These are phyloP conservation scores for Begonia loranthoides DNA, from an alignment of 306 rosid genomes.

Conservation along the genomic window DNA sequence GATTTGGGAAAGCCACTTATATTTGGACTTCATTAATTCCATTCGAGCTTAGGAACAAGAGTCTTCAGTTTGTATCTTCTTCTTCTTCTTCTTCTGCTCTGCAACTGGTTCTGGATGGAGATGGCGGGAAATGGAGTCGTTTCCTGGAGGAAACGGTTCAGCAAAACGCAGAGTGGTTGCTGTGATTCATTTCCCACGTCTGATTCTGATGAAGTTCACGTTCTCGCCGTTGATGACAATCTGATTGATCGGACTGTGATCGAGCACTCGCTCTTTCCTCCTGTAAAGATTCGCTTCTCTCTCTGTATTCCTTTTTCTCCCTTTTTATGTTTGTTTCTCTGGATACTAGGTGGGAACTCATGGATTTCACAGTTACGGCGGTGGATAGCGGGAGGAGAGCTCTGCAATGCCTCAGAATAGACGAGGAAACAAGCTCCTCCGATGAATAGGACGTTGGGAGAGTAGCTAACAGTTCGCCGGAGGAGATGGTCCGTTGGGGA, in stretches of 20 bases:
- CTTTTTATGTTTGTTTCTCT: not conserved
- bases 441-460: slow-evolving; percentile 51
- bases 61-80: no score
- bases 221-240: slow-evolving; percentile 93
- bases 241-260: slow-evolving; percentile 85
- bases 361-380: slow-evolving; percentile 47
- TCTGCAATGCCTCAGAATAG: slow-evolving; percentile 67
- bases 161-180: slow-evolving; percentile 15
- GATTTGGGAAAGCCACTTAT: slow-evolving; percentile 41
- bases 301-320: not conserved
- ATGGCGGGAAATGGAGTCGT: slow-evolving; percentile 43
- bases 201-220: slow-evolving; percentile 56
- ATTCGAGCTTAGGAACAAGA: no score
- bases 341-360: slow-evolving; percentile 1
- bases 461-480: no score
- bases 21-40: not conserved
- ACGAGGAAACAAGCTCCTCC: slow-evolving; percentile 45
- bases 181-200: slow-evolving; percentile 13
- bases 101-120: not conserved
- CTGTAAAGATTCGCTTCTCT: slow-evolving; percentile 44
- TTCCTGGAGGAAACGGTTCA: slow-evolving; percentile 31
- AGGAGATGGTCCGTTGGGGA: no score
- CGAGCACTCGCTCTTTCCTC: slow-evolving; percentile 68
- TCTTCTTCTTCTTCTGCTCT: not conserved
- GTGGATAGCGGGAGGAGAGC: slow-evolving; percentile 95